phyloP scores from a whole-genome alignment of 768 basidiomycete species.

The Trametes sanguinea region DNA sequence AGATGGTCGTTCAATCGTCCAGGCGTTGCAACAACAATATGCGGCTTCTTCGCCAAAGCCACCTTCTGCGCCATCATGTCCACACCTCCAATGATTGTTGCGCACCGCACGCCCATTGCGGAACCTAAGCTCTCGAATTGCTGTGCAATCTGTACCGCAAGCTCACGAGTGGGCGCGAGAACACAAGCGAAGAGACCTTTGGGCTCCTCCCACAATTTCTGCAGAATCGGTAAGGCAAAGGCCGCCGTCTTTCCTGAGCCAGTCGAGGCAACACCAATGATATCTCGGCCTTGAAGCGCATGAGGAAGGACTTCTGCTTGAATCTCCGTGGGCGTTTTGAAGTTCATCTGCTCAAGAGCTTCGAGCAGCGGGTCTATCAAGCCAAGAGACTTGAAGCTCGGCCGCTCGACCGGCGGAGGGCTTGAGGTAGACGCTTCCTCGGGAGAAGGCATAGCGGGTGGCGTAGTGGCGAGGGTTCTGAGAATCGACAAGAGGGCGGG shows the following conservation, averaged over 20 bases:
- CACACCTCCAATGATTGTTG: constrained; percentile 94
- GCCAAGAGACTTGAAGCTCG: constrained; percentile 81
- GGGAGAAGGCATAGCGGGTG: constrained; percentile 54
- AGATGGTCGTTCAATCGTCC: constrained; percentile 92
- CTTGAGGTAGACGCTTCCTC: constrained; percentile 59
- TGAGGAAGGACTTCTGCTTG: constrained; percentile 83
- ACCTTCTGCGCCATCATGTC: constrained; percentile 90
- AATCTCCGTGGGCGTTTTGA: constrained; percentile 87
- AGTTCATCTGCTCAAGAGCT: constrained; percentile 79
- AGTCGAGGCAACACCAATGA: constrained; percentile 98
- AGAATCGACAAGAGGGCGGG: background rate
- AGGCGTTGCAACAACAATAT: constrained; percentile 94
- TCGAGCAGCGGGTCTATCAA: constrained; percentile 88
- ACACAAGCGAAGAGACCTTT: constrained; percentile 92
- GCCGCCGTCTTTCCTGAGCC: constrained; percentile 98
- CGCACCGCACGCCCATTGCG: constrained; percentile 88
- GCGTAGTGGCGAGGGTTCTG: too few relatives aligned
- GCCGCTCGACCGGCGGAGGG: constrained; percentile 32
- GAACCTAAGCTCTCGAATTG: constrained; percentile 92
- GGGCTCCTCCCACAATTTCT: constrained; percentile 95
- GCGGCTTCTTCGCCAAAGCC: constrained; percentile 90
- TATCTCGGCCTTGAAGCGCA: constrained; percentile 89
- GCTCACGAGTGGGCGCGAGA: constrained; percentile 95
- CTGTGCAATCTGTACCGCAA: constrained; percentile 98
- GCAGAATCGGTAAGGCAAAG: constrained; percentile 93